Evolutionary conservation across 495 filamentous ascomycete species (phyloP), one percentile per base, ranked within the genome.

Genomic region (Glonium stellatum): DNA sequence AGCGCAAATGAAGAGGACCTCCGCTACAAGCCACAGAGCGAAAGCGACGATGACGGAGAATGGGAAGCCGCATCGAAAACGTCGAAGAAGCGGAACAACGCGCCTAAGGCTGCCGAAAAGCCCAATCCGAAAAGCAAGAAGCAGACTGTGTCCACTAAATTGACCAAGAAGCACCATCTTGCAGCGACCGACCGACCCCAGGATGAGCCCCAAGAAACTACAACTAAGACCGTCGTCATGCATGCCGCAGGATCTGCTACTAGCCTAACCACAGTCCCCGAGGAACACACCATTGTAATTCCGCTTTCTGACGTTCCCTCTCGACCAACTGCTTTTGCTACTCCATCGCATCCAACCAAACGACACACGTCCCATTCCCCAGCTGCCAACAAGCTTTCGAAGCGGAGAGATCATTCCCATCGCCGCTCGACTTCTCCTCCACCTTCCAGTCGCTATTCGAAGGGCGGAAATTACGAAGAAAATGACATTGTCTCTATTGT

Each of bases 31-130:
- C 63, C 70, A 4, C 35, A 54, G 18, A 57, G 35, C 6, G 59
- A 63, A 19, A 39, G 36, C 5, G 69, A 70, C 27, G 61, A 64
- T 42, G 63, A 69, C 37, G 54, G 25, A 27, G 62, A 68, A 22
- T 59, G 58, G 60, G 55, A 66, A 22, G 57, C 59, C 12, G 58
- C 63, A 21, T 57, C 18, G 55, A 55, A 19, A 58, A 54, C 42
- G 42, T 36, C 12, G 36, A 62, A 41, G 54, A 54, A 49, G 36
- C 49, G 37, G n/a, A 25, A 3, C n/a, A 61, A 34, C 10, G 42
- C 4, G 0, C 25, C 23, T 27, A 34, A 60, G 59, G 48, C 15
- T 59, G 21, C 23, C n/a, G 27, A 60, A 50, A 54, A 54, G 41
- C 15, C 37, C 18, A 39, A 34, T 15, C 36, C 34, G 27, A 55